Base-by-base conservation (phyloP, 73 alveolate genomes). In the Paramecium octaurelia region DNA sequence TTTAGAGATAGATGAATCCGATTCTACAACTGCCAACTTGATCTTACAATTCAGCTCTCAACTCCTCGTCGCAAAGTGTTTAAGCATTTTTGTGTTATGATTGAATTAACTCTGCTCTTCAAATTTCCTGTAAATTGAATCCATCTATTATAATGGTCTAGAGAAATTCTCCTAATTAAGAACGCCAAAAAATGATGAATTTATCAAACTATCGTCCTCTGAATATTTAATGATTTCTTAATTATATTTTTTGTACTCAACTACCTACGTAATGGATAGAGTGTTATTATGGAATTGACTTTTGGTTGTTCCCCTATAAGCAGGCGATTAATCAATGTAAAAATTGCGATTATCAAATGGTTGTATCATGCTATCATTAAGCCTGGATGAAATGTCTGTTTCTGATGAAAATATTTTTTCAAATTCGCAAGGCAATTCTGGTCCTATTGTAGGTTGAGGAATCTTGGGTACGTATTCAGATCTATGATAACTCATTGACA, bases 391-490 rank as follows among this genome's bases (percentile, higher is more conserved):
- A 38, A 75, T 35, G 46, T 75, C 88, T 75, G 88, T 75, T 36
- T 75, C 88, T 75, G 88, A 75, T 75, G 88, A 75, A 38, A 75
- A 75, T 75, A 75, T 75, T 75, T 75, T 75, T 20, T 75, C 88
- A 75, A 38, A 75, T 11, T 75, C 88, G 10, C 7, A 18, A 5
- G 88, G 69, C 6, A 36, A 38, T 8, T 75, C 58, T 4, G n/a
- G 10, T 34, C 60, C 58, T 4, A 23, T 23, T 3, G 68, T 38
- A 16, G 88, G 42, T 42, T 18, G 7, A 75, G 58, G 60, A n/a
- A 42, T 34, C 6, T 75, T 18, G 16, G 58, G 60, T 9, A 38
- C n/a, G 40, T 36, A 75, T 38, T 75, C 88, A 35, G 42, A 12
- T 35, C 88, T 16, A 35, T 16, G 57, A 75, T 35, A 75, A 29